phyloP scores from a whole-genome alignment of 129 eudicot species.

The Arctium lappa region DNA sequence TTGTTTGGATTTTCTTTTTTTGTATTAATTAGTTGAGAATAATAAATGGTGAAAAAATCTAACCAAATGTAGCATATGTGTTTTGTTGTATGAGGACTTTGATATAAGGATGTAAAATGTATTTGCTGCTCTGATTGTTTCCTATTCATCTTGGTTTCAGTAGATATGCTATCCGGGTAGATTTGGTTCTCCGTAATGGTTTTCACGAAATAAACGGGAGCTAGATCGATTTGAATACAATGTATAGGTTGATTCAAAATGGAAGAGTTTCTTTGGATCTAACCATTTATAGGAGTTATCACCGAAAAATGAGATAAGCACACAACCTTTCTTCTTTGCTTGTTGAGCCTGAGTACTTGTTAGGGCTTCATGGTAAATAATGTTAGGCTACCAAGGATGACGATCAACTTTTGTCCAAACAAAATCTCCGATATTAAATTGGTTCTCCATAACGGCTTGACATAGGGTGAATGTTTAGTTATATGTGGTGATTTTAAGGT shows the following conservation, averaged over 20 bases:
- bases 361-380: constrained; percentile 16
- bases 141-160: neutral
- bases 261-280: neutral
- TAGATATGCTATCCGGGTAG: constrained; percentile 1
- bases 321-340: constrained; percentile 10
- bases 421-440: constrained; percentile 13
- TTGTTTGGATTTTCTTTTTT: neutral
- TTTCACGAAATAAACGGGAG: neutral
- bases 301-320: constrained; percentile 17
- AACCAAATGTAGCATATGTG: neutral
- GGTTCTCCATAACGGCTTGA: neutral
- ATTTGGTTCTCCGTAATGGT: constrained; percentile 12
- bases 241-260: constrained; percentile 7
- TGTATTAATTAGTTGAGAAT: neutral
- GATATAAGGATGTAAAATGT: neutral
- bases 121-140: neutral
- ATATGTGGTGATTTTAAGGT: neutral
- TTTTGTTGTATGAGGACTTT: neutral
- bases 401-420: constrained; percentile 19
- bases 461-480: constrained; percentile 8
- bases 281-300: constrained; percentile 25
- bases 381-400: constrained; percentile 33
- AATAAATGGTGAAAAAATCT: neutral
- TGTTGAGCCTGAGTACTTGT: neutral
- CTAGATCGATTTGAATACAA: constrained; percentile 12